phyloP scores from a whole-genome alignment of 768 basidiomycete species.

The Podaxis pistillaris region DNA sequence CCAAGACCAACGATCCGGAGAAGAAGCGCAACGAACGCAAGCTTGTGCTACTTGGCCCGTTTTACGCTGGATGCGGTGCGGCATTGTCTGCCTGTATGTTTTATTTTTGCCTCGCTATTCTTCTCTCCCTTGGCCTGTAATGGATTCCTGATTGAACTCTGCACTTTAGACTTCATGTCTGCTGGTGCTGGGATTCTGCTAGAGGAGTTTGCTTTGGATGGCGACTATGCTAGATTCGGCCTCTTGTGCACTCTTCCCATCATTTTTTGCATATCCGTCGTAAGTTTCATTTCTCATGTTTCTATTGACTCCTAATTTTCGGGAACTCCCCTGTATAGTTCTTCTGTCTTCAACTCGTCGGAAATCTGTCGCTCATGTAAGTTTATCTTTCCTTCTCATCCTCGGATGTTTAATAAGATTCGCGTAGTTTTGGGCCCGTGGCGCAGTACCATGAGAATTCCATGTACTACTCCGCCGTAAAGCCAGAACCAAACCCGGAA shows the following conservation, averaged over 20 bases:
- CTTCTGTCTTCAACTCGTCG: conserved; percentile 71
- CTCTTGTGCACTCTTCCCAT: conserved; percentile 65
- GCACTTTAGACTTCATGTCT: conserved; percentile 52
- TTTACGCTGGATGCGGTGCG: conserved; percentile 68
- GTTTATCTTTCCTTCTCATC: conserved; percentile 11
- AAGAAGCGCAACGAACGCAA: conserved; percentile 43
- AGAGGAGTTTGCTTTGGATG: conserved; percentile 69
- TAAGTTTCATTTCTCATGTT: conserved; percentile 31
- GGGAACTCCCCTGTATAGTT: conserved; percentile 43
- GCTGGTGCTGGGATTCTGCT: conserved; percentile 59
- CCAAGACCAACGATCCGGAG: conserved; percentile 32
- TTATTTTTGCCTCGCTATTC: conserved; percentile 5
- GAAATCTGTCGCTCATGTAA: conserved; percentile 59
- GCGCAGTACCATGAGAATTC: conserved; percentile 85
- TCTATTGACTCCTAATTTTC: background rate
- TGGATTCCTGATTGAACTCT: background rate
- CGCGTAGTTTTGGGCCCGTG: conserved; percentile 65
- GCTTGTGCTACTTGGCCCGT: conserved; percentile 59
- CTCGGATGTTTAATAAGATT: background rate
- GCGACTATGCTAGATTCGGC: conserved; percentile 58
- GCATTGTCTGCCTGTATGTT: conserved; percentile 60
- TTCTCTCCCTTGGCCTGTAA: conserved; percentile 2
- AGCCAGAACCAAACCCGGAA: conserved; percentile 63
- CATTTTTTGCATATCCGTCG: conserved; percentile 75
- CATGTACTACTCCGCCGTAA: conserved; percentile 73